Evolutionary conservation across 2,329 filamentous ascomycete species (phyloP).

Genomic region (Monilinia fructicola): DNA sequence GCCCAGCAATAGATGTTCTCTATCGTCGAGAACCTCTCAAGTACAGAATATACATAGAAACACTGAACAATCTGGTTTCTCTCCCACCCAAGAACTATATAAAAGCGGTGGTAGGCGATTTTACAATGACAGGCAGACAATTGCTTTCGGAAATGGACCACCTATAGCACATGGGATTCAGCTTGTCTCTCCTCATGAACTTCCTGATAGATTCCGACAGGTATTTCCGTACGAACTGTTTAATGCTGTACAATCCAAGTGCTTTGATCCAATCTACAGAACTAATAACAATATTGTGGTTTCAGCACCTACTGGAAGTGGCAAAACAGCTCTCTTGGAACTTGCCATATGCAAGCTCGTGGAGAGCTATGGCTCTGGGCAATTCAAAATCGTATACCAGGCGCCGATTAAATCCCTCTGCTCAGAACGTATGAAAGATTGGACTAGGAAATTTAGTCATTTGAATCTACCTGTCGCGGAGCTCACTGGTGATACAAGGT

Average conservation of each 20-base stretch:
- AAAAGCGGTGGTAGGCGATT: neutral
- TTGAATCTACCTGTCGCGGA: constrained; percentile 71
- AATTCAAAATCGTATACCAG: constrained; percentile 82
- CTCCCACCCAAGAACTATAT: neutral
- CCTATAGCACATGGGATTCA: constrained; percentile 51
- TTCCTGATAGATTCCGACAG: constrained; percentile 68
- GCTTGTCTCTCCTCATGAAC: constrained; percentile 56
- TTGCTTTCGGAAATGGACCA: constrained; percentile 35
- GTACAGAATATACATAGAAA: constrained; percentile 3
- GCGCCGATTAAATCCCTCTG: constrained; percentile 84
- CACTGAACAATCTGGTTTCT: neutral
- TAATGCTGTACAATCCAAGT: constrained; percentile 81
- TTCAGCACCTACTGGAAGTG: constrained; percentile 79
- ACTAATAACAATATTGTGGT: constrained; percentile 75
- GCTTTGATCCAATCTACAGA: constrained; percentile 65
- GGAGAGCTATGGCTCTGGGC: constrained; percentile 52
- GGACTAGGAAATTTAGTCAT: constrained; percentile 69
- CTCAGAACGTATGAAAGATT: constrained; percentile 72
- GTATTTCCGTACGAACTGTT: constrained; percentile 74
- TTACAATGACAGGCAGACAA: constrained; percentile 19
- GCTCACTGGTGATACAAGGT: constrained; percentile 72
- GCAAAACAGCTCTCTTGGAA: constrained; percentile 80
- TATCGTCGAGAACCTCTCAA: neutral
- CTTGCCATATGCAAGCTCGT: constrained; percentile 76
- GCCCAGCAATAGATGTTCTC: neutral